Evolutionary conservation across 768 basidiomycete genomes (phyloP), one percentile per base, ranked within the genome.

Genomic region (Boletus vermiculosoides): DNA sequence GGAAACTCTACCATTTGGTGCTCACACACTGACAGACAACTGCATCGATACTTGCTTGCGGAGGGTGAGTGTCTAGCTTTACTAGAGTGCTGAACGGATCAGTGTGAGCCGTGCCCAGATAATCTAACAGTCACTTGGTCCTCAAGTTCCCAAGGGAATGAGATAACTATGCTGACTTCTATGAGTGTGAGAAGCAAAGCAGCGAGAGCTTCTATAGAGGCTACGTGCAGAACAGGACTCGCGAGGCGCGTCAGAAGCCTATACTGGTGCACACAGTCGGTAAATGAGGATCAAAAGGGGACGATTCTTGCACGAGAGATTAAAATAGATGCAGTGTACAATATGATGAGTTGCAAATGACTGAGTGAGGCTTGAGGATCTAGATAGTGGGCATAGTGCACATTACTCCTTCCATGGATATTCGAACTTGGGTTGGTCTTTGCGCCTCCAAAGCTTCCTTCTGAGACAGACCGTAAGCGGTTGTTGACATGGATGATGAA

Each of bases 371-470:
- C 22, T 44, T 18, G 48, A 31, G n/a, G 16, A 18, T 34, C 33
- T 48, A 48, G 22, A 50, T 13, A 25, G n/a, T 13, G 16, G 42
- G 13, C 12, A 68, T 79, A 11, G 10, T 39, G 28, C n/a, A 41
- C 22, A 52, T 59, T 68, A 78, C 73, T 97, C 95, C 68, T 88
- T 87, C 75, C 84, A 95, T 3, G 95, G 95, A 73, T 95, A 98
- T 9, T 85, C 82, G 44, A 97, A 88, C 74, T 90, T 89, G 42
- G 84, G 83, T 66, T 88, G 86, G 68, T 94, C 92, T 68, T 87
- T 94, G 49, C 92, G 84, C 57, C 92, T 83, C 92, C 92, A 94
- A 22, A 94, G 80, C 77, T 95, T 97, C 70, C 86, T 88, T 84
- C 93, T 96, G 69, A 23, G 55, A 22, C 23, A 52, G 31, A 51